phyloP scores from a whole-genome alignment of 306 rosid genomes.

The Gastrolobium villosum region DNA sequence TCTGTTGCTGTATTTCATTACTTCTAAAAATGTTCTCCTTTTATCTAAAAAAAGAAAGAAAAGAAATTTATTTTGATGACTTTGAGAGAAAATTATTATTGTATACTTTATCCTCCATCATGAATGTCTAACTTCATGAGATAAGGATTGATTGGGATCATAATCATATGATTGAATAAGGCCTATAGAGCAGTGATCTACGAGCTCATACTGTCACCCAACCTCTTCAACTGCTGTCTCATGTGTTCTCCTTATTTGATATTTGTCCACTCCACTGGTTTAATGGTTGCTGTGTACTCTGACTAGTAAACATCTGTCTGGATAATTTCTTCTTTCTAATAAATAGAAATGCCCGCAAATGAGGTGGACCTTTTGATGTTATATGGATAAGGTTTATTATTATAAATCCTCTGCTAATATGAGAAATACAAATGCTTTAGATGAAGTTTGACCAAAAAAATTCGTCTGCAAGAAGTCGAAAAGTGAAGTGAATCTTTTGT shows the following conservation, averaged over 20 bases:
- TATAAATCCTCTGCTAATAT: neutral
- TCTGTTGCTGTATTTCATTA: too few relatives aligned
- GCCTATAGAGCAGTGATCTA: neutral
- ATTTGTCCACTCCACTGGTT: neutral
- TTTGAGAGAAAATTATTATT: too few relatives aligned
- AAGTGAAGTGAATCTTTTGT: neutral
- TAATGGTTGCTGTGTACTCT: neutral
- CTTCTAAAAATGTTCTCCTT: too few relatives aligned
- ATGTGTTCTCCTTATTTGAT: neutral
- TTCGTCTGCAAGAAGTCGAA: neutral
- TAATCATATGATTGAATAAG: too few relatives aligned
- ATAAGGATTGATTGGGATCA: too few relatives aligned
- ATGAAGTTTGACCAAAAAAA: neutral
- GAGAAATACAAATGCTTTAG: neutral
- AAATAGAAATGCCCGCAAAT: neutral
- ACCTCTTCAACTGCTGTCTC: neutral
- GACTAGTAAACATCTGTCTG: neutral
- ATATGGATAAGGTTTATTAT: neutral
- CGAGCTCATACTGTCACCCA: too few relatives aligned
- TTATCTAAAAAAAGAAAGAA: too few relatives aligned
- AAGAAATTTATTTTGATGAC: too few relatives aligned
- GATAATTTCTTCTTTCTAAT: neutral
- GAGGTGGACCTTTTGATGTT: neutral
- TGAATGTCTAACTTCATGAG: too few relatives aligned
- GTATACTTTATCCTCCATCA: too few relatives aligned